Base-by-base conservation (phyloP, 2,329 filamentous ascomycete species). In the Ophiocordyceps sinensis region DNA sequence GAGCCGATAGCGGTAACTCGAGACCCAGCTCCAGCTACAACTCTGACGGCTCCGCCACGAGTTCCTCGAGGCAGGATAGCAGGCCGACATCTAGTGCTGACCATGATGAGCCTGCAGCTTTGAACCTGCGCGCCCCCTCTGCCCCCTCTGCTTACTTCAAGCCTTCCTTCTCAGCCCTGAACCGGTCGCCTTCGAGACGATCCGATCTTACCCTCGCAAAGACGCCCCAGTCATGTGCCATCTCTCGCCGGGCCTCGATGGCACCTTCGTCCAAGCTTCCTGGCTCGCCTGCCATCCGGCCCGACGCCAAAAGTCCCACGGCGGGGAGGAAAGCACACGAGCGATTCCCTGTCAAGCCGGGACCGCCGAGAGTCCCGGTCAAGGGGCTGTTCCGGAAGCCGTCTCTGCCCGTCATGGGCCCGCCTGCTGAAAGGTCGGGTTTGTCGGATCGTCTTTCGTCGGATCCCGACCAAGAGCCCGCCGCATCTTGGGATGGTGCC, bases 11-110 rank as follows among this genome's bases (percentile, higher is more conserved):
- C 23, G 57, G 56, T n/a, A 53, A 54, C 17, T 74, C 70, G 10
- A 61, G 70, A 10, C 71, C 71, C 3, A 64, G 66, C 53, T 85
- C 58, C 48, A 82, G 63, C 66, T 80, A 63, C 67, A 81, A 57
- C 53, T 78, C 58, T 62, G 83, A 65, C 63, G 71, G 54, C 49
- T 82, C 70, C 57, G 72, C 53, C 60, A 64, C 63, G 26, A 63
- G 70, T 14, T 60, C 63, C 0, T 70, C 70, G 19, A 66, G 67
- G 28, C 68, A 67, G 31, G 62, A 63, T 5, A 75, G 70, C 50
- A 67, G 74, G 19, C 74, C 70, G 8, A 70, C 71, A 2, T 77
- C 75, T 3, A 73, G 68, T 51, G 66, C 64, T 29, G 75, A 62
- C 45, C 68, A 56, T 49, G 64, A 56, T 49, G 73, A 63, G 45